Evolutionary conservation across 495 filamentous ascomycete genomes (phyloP), one percentile per base, ranked within the genome.

Genomic region (Trichoderma parareesei): DNA sequence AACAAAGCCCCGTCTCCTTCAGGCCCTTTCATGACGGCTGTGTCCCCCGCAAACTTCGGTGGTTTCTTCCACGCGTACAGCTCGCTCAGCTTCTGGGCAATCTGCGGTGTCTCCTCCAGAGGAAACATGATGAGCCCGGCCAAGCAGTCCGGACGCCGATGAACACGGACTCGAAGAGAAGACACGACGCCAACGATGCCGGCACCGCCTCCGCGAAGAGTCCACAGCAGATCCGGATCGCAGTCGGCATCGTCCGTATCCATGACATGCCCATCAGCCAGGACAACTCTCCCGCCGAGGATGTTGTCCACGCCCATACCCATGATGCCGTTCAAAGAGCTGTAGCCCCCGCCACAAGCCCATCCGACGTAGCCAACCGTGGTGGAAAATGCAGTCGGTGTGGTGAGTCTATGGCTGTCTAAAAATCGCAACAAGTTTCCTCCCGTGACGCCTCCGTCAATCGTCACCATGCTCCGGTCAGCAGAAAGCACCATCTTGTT

Each of bases 211-310:
- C 83, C 84, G 35, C 74, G 72, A 0, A 85, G 69, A 14, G 85
- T 84, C 83, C 78, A 86, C 75, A 81, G 86, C 16, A 86, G 75
- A 38, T 86, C 84, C 0, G 76, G 59, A 53, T 86, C 74, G 16
- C 72, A 70, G 11, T 67, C 65, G 5, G 75, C 65, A 37, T 71
- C 77, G 1, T 78, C 81, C 0, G 76, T 83, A 14, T 37, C 53
- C 8, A 81, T 70, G 49, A 81, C 71, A 5, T 70, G 66, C 10
- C 84, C 84, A 35, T 78, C 72, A n/a, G 79, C 73, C 1, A 79
- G 72, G 6, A 85, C 80, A 18, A 86, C 78, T 46, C 77, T 77
- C 18, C 70, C 77, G 42, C 76, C 70, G 4, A 79, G 70, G 5
- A 78, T 72, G 2, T 82, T 75, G 63, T 81, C 78, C 14, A 80